Conservation (phyloP, 345 rosid species). For the Pistacia vera region DNA sequence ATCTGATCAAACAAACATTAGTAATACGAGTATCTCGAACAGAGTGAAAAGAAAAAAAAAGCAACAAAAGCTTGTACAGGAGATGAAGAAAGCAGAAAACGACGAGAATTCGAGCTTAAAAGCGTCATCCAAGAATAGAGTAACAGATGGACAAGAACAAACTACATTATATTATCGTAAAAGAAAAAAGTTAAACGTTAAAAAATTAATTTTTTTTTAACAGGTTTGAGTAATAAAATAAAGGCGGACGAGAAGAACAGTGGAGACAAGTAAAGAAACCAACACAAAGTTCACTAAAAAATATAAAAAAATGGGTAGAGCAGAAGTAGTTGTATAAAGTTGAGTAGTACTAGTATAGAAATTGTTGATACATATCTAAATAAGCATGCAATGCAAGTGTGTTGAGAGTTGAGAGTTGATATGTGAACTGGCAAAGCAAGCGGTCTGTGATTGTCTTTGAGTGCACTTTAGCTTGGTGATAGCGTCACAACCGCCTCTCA, state of each 20-base stretch:
- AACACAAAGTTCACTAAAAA: neutral
- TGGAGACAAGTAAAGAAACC: neutral
- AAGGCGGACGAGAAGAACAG: neutral
- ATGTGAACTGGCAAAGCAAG: neutral
- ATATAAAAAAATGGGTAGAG: neutral
- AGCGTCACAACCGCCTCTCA: conserved; percentile 9
- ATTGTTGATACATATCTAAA: too few species aligned
- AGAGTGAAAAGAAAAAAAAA: conserved; percentile 30
- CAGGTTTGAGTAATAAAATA: neutral
- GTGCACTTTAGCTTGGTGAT: neutral
- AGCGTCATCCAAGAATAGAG: conserved; percentile 36
- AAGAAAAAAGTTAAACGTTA: neutral
- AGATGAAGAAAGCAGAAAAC: conserved; percentile 39
- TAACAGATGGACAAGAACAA: conserved; percentile 27
- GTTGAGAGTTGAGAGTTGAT: neutral
- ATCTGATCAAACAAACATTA: neutral
- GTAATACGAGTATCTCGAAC: conserved; percentile 26
- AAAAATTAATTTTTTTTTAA: neutral
- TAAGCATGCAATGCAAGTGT: neutral
- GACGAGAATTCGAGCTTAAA: conserved; percentile 46
- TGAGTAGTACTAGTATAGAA: neutral
- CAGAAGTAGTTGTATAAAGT: neutral
- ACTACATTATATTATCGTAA: neutral
- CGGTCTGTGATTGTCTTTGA: neutral
- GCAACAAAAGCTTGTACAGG: conserved; percentile 35